phyloP scores from a whole-genome alignment of 2,329 filamentous ascomycete genomes.

The Colletotrichum abscissum region DNA sequence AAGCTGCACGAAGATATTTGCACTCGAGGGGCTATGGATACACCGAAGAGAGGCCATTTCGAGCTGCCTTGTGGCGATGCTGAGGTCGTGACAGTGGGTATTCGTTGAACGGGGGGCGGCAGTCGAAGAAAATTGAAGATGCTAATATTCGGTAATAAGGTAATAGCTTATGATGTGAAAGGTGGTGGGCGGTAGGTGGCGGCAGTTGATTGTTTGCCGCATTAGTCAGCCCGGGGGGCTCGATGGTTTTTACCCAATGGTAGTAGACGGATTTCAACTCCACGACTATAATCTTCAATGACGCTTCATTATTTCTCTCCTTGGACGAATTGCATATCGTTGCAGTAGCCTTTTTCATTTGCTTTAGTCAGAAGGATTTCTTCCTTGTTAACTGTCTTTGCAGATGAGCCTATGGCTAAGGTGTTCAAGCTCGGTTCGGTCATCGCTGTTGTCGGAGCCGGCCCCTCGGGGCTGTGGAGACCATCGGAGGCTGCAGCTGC shows the following conservation, averaged over 20 bases:
- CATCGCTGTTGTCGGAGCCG: slow-evolving; percentile 10
- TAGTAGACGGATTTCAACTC: slow-evolving; percentile 23
- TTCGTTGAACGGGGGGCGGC: not conserved
- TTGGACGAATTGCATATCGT: not conserved
- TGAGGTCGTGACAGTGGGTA: not conserved
- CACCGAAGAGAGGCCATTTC: slow-evolving; percentile 51
- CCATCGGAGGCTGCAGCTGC: not conserved
- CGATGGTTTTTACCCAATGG: slow-evolving; percentile 11
- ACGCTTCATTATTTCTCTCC: not conserved
- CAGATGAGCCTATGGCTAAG: not conserved
- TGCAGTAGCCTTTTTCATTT: not conserved
- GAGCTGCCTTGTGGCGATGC: not conserved
- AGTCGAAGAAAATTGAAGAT: slow-evolving; percentile 49
- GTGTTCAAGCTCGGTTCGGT: not conserved
- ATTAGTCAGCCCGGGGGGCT: slow-evolving; percentile 28
- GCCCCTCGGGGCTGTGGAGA: slow-evolving; percentile 21
- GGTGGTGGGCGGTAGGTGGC: slow-evolving; percentile 34
- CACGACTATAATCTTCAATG: not conserved
- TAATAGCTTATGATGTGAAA: slow-evolving; percentile 32
- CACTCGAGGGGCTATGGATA: slow-evolving; percentile 50
- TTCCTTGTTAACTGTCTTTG: not conserved
- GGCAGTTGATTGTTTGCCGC: slow-evolving; percentile 1
- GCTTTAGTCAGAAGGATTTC: not conserved
- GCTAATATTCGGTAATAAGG: slow-evolving; percentile 45
- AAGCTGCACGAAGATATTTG: slow-evolving; percentile 54